Evolutionary conservation across 2,329 filamentous ascomycete genomes (phyloP).

Genomic region (Colletotrichum orchidophilum): DNA sequence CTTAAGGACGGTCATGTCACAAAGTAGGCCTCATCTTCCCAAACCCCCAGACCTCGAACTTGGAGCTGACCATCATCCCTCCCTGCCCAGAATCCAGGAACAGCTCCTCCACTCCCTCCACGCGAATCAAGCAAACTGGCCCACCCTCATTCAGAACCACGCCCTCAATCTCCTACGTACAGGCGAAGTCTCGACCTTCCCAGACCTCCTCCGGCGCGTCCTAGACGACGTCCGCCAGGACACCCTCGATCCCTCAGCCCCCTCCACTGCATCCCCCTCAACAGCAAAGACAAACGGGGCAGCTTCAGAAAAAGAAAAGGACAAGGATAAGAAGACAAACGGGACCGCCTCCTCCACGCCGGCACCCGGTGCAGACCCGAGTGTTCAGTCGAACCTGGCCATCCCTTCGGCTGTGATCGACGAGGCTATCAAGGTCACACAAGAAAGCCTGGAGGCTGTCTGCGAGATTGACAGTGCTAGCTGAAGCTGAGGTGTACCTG

Average conservation of each 20-base stretch:
- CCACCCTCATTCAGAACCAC: constrained; percentile 66
- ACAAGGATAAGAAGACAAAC: constrained; percentile 29
- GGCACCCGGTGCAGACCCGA: constrained; percentile 22
- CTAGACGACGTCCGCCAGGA: constrained; percentile 69
- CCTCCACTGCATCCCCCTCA: constrained; percentile 38
- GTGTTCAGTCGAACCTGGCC: constrained; percentile 55
- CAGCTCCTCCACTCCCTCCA: constrained; percentile 70
- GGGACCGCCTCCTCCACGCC: constrained; percentile 21
- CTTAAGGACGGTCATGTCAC: constrained; percentile 67
- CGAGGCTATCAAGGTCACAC: constrained; percentile 68
- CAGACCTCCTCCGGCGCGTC: constrained; percentile 67
- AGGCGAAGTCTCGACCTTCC: constrained; percentile 68
- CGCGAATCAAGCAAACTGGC: constrained; percentile 69
- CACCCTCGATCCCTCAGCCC: constrained; percentile 46
- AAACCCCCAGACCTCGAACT: neutral
- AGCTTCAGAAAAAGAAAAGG: neutral
- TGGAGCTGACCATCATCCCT: neutral
- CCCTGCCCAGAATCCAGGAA: constrained; percentile 66
- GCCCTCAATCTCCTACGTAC: constrained; percentile 68
- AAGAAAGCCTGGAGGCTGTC: constrained; percentile 65
- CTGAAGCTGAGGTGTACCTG: neutral
- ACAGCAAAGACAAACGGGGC: constrained; percentile 41
- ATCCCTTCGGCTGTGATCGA: constrained; percentile 68
- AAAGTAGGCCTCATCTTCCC: constrained; percentile 54
- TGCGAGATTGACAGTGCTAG: constrained; percentile 46